Base-by-base conservation (phyloP, 2,329 filamentous ascomycete species). In the Ophiocordyceps sinensis region DNA sequence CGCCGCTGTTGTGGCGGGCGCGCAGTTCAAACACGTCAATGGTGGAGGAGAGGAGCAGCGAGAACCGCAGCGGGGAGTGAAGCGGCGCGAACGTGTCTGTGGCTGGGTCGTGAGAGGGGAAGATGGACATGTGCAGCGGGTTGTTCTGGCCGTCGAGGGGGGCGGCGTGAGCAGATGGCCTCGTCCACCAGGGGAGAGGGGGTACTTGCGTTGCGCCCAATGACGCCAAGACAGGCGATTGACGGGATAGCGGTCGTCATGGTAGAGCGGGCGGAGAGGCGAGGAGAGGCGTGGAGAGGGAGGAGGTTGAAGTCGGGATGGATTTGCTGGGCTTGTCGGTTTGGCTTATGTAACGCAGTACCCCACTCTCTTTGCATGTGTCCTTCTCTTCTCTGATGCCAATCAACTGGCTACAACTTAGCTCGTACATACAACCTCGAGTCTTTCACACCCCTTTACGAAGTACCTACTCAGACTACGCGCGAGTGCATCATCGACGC, bases 1-100 rank as follows among this genome's bases (percentile, higher is more conserved):
- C 23, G 23, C 23, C 23, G 23, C 23, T 75, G 53, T 82, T 82
- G 53, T 78, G 73, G 41, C 82, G 81, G 49, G 85, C 73, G 43
- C 87, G 85, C 45, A 88, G 77, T 53, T 91, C 85, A 62, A 98
- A 95, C 49, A 96, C 79, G 63, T 98, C 91, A 50, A 98, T 82
- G 43, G 85, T 91, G 44, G 82, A 84, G 50, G 87, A 91, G 46
- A 96, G 77, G 38, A 95, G 75, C 53, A 96, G 87, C 30, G 84
- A 86, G 67, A 91, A 95, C 58, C 94, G 86, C 11, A 96, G 75
- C n/a, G 77, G 71, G 15, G 80, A 82, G 52, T 81, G 79, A 48
- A 82, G 66, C 30, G 75, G 73, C 8, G 62, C 54, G 50, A 68
- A 66, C 41, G 63, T 65, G 60, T 70, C 66, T 49, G 68, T 70